Base-by-base conservation (phyloP, 306 rosid species). In the Prunus padus region DNA sequence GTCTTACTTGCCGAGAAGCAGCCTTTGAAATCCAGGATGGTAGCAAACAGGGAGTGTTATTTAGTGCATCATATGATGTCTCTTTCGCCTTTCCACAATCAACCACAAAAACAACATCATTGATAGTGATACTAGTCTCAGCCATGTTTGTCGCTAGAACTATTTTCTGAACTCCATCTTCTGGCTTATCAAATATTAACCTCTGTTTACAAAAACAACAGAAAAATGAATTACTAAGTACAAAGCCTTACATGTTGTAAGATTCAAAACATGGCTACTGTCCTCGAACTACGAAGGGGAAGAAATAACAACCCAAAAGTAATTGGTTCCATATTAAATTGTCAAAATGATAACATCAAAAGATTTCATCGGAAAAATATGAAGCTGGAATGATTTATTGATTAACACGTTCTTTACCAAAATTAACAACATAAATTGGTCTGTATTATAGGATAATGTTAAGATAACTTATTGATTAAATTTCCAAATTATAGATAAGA, bases 121-220 rank as follows among this genome's bases (percentile, higher is more conserved):
- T 87, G 76, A 87, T 87, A 40, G 91, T 87, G 79, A 87, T 87
- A 72, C 91, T 87, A 60, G 91, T 85, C 84, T 87, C 91, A 49
- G 91, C 91, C 89, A 87, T 87, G 79, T 87, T 85, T 55, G 91
- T 87, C 47, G 91, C 91, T 65, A 87, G 91, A 56, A 87, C 91
- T 46, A 87, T 85, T 84, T 87, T 87, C 65, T 89, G 74, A 57
- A 87, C 69, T 77, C 85, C 88, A 68, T 72, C 85, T 72, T 82
- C 82, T 23, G 91, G 82, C 79, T 80, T 77, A 82, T 87, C 87
- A 75, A 87, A 87, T 67, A 87, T 87, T 69, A 87, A 69, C 65
- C 82, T 85, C 91, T 87, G 87, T 70, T 33, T 28, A 61, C 71
- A 77, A 77, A 77, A 23, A 56, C 13, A 37, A 25, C 8, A 47